Base-by-base conservation (phyloP, 805 yeast genomes). In the Sugiyamaella valdiviana region DNA sequence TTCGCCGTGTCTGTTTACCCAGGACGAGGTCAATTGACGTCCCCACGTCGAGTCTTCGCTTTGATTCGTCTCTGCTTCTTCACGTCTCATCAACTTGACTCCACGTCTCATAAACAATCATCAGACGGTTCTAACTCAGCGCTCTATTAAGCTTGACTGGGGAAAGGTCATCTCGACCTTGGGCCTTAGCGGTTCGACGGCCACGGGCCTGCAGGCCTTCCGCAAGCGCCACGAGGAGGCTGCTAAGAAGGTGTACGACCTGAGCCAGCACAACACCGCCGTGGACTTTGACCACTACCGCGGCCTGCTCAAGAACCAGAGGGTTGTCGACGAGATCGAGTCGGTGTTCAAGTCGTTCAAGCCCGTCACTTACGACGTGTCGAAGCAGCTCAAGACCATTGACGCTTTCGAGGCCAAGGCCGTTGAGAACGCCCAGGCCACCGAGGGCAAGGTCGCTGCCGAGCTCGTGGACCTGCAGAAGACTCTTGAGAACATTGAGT, bases 151-250 rank as follows among this genome's bases (percentile, higher is more conserved):
- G 75, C 75, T 91, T 70, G 95, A 93, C 79, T 93, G 98, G 97
- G 82, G 93, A 65, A 83, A 84, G 74, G 82, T 93, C 67, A 79
- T 86, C 67, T 73, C 90, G 59, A 80, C 89, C 59, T 78, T 93
- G 66, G 96, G 96, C 52, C 78, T 93, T 66, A 80, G 96, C 53
- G 99, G 99, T 55, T 73, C 82, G 65, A 93, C 99, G 54, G 95
- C 96, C 52, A 66, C 85, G 46, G 80, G 95, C 39, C 76, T 93
- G 68, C 80, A 93, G 46, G 79, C 95, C 24, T 93, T 93, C 84
- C 90, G 90, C 75, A 91, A 93, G 86, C 87, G 99, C 80, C 84
- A 89, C 71, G 99, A 93, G 65, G 98, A 93, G 69, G 98, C 98
- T 60, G 85, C 89, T 76, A 83, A 87, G 74, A 78, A 77, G 63